Conservation (phyloP, 768 basidiomycete species). For the Guyanaporus albipodus region DNA sequence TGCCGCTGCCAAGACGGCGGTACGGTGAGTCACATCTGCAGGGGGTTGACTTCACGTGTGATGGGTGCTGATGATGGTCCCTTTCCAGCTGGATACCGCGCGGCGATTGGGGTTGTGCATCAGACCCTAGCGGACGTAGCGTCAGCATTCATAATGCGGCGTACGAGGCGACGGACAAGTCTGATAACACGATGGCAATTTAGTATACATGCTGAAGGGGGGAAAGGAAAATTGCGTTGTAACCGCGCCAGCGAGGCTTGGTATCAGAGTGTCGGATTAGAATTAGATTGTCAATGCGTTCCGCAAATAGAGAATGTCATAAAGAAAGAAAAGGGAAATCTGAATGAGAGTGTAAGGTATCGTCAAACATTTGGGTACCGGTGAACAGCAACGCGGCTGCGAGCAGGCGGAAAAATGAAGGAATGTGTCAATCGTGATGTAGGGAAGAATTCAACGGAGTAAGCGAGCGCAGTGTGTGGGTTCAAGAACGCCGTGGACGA, state of each 20-base stretch:
- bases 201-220: slow-evolving; percentile 18
- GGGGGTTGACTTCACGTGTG: slow-evolving; percentile 5
- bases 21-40: slow-evolving; percentile 58
- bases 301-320: slow-evolving; percentile 37
- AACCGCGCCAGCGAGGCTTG: slow-evolving; percentile 22
- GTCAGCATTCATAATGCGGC: slow-evolving; percentile 96
- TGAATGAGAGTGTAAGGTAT: slow-evolving; percentile 36
- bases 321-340: slow-evolving; percentile 18
- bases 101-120: slow-evolving; percentile 93
- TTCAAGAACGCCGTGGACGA: slow-evolving; percentile 24
- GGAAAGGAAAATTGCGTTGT: slow-evolving; percentile 7
- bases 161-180: slow-evolving; percentile 41
- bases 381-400: slow-evolving; percentile 19
- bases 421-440: slow-evolving; percentile 32
- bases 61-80: slow-evolving; percentile 9
- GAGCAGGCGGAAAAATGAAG: slow-evolving; percentile 20
- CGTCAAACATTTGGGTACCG: slow-evolving; percentile 29
- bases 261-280: slow-evolving; percentile 28
- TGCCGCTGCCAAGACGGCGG: slow-evolving; percentile 86
- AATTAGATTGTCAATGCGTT: slow-evolving; percentile 31
- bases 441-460: slow-evolving; percentile 18
- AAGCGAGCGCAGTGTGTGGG: slow-evolving; percentile 27
- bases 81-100: slow-evolving; percentile 80
- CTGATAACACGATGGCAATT: slow-evolving; percentile 14
- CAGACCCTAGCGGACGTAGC: slow-evolving; percentile 93